These are phyloP conservation scores for Chlorella sorokiniana DNA, from an alignment of 139 green algal genomes.

Conservation along the genomic window DNA sequence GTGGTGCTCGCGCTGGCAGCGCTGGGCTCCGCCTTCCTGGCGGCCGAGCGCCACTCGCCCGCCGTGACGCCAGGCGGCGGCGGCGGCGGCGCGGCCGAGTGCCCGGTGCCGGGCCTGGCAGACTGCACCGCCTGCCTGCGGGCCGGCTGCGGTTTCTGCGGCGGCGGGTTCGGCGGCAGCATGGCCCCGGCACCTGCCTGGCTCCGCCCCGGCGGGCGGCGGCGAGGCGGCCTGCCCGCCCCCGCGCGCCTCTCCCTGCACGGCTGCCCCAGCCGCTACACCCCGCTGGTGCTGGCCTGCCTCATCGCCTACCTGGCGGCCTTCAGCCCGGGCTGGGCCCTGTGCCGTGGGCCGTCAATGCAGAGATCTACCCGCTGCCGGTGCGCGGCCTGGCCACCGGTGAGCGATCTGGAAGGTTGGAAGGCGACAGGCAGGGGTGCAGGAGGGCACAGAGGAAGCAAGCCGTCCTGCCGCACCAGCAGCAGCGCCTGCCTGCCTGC, in stretches of 20 bases:
- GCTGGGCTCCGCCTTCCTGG: constrained; percentile 49
- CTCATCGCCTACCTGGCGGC: constrained; percentile 69
- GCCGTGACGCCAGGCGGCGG: constrained; percentile 18
- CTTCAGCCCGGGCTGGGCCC: constrained; percentile 78
- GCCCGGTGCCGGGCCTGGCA: not conserved
- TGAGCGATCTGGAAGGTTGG: not conserved
- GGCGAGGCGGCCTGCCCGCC: not conserved
- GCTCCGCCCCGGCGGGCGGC: not conserved
- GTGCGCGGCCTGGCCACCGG: constrained; percentile 45
- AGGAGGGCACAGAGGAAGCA: too few relatives aligned
- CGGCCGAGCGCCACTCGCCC: constrained; percentile 45
- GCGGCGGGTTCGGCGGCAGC: not conserved
- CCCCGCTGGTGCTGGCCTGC: constrained; percentile 42
- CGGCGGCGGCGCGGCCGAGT: not conserved
- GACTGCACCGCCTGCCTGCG: constrained; percentile 41
- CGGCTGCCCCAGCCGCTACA: constrained; percentile 65
- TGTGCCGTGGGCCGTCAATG: constrained; percentile 78
- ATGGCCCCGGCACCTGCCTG: constrained; percentile 45
- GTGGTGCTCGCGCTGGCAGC: constrained; percentile 50
- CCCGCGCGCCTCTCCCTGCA: constrained; percentile 31
- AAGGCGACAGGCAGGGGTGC: too few relatives aligned
- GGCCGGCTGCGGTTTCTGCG: constrained; percentile 53
- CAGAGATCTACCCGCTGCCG: constrained; percentile 73
- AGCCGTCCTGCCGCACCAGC: too few relatives aligned
- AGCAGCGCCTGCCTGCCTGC: too few relatives aligned